Evolutionary conservation across 2,329 filamentous ascomycete species (phyloP), one percentile per base, ranked within the genome.

Genomic region (Simplicillium sp.): DNA sequence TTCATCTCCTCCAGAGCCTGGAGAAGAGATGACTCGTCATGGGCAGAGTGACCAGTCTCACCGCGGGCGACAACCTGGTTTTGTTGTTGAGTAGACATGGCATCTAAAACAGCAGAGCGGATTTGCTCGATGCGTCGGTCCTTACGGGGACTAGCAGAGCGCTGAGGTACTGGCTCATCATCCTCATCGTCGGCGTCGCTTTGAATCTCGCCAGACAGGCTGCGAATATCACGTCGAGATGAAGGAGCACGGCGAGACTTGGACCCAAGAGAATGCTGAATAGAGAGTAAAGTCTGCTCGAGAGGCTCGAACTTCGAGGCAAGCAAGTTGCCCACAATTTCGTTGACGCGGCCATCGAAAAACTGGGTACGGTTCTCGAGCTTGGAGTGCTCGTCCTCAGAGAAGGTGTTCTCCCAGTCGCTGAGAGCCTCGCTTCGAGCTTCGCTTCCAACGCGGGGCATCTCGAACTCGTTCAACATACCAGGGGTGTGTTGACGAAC

Each of bases 131-230:
- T 61, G 51, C 79, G 87, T 52, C 82, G 81, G 54, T 94, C 87
- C 46, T 82, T 76, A 43, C 77, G 75, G 14, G 88, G 87, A 50
- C 89, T 96, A 50, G 81, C 72, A 6, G 84, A 84, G 39, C 86
- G 80, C 56, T 78, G 71, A 46, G 71, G 64, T 44, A 65, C 46
- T 41, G 78, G 73, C 42, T 82, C 85, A 16, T 95, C 88, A 49
- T 94, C 89, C 55, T 95, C 88, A 46, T 95, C 89, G 57, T 97
- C 90, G 11, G 92, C 90, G 62, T 97, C 92, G 56, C 90, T 96
- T 44, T 77, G 71, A 3, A 73, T 55, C 25, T 87, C 84, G n/a
- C 70, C 77, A 36, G 84, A 89, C 33, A 77, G 61, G 57, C 81
- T 87, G 50, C 80, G 77, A 48, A 76, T 70, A 18, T 75, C 72